These are phyloP conservation scores for Naganishia onofrii DNA, from an alignment of 768 basidiomycete genomes.

Conservation along the genomic window DNA sequence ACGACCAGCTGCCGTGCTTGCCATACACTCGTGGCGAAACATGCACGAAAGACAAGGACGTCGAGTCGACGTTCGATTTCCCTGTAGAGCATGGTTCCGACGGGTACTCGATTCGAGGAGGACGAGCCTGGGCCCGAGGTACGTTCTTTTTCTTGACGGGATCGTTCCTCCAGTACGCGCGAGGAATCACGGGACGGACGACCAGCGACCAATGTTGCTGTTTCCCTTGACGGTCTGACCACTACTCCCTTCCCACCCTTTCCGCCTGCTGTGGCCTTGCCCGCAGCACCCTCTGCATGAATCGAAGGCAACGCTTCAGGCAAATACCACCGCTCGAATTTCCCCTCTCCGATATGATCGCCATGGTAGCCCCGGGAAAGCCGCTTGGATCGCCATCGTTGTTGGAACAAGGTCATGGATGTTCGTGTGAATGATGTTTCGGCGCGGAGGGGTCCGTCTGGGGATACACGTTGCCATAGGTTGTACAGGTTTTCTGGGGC, in stretches of 20 bases:
- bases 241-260: too few species aligned
- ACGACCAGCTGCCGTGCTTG: conserved; percentile 81
- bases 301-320: conserved; percentile 72
- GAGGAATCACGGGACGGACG: conserved; percentile 52
- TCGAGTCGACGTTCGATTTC: conserved; percentile 95
- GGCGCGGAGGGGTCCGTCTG: conserved; percentile 41
- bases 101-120: conserved; percentile 68
- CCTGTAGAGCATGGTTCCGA: conserved; percentile 89
- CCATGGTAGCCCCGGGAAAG: conserved; percentile 92
- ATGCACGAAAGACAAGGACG: conserved; percentile 82
- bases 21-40: conserved; percentile 83
- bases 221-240: conserved; percentile 8
- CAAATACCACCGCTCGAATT: conserved; percentile 93
- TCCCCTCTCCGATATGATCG: conserved; percentile 85
- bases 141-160: conserved; percentile 59
- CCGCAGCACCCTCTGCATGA: conserved; percentile 34
- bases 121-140: conserved; percentile 37
- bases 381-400: conserved; percentile 83
- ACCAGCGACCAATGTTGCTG: conserved; percentile 52
- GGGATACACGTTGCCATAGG: conserved; percentile 72
- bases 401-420: conserved; percentile 72
- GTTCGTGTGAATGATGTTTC: conserved; percentile 64
- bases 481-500: conserved; percentile 82
- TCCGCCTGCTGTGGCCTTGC: neutral
- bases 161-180: conserved; percentile 56